Evolutionary conservation across 257 asterid genomes (phyloP).

Genomic region (Primulina tabacum): DNA sequence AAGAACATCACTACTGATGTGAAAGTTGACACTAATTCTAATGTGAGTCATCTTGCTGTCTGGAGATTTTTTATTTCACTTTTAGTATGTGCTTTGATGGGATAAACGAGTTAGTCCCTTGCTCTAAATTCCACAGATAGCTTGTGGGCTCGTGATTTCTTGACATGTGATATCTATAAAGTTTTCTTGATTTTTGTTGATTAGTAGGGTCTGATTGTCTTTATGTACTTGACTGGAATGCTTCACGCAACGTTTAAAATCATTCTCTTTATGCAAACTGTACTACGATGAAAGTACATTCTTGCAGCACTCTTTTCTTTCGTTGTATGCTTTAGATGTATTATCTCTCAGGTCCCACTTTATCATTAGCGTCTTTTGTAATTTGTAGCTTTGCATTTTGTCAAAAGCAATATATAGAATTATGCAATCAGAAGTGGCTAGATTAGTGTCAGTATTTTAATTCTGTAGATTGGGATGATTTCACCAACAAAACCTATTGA

Average conservation of each 20-base stretch:
- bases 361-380: background rate
- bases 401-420: background rate
- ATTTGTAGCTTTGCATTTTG: background rate
- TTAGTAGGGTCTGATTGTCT: background rate
- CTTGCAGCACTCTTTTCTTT: background rate
- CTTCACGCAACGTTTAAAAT: slow-evolving; percentile 7
- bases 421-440: background rate
- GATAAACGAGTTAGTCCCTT: background rate
- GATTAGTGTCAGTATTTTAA: background rate
- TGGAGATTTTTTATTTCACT: background rate
- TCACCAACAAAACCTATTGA: background rate
- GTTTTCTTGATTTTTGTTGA: background rate
- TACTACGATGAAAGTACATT: background rate
- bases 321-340: background rate
- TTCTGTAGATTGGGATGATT: too few species aligned
- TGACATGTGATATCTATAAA: background rate
- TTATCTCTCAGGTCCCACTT: background rate
- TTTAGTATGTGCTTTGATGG: background rate
- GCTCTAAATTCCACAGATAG: background rate
- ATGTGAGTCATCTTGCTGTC: slow-evolving; percentile 37
- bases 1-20: slow-evolving; percentile 73
- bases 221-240: background rate
- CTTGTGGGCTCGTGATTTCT: slow-evolving; percentile 5
- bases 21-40: slow-evolving; percentile 72
- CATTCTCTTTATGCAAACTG: background rate